Evolutionary conservation across 805 yeast species (phyloP), one percentile per base, ranked within the genome.

Genomic region (Yueomyces sinensis): DNA sequence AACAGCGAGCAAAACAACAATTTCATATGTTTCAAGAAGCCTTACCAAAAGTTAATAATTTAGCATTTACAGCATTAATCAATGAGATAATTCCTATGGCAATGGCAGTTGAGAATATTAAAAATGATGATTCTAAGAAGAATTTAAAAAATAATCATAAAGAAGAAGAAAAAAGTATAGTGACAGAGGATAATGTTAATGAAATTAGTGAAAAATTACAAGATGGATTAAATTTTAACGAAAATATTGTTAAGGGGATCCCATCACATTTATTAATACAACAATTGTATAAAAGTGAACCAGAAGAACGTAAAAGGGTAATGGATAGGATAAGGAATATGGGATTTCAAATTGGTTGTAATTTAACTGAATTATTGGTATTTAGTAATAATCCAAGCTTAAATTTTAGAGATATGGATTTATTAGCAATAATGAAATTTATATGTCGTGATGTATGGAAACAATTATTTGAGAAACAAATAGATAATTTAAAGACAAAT

Each of bases 391-490:
- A 71, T 30, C 61, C 69, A 13, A 59, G 68, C 37, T 54, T 72
- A 42, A 63, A 63, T 23, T 54, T 55, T 34, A 56, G 56, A 43
- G 72, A 53, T 55, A 76, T 50, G 65, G 87, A 82, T 40, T 66
- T 81, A 11, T 58, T 89, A 27, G 87, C 82, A 43, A 70, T 89
- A 28, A 82, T 91, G 83, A 89, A 89, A 58, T 86, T 83, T 53
- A 72, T 91, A 4, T 87, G 97, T 53, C 70, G 94, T 31, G 96
- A 87, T 45, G 79, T 87, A 20, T 91, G 97, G 97, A 75, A 72
- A 45, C 59, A 69, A 35, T 52, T 89, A 20, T 84, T 74, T 58
- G 73, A 76, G 27, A 89, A 86, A 56, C 95, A 82, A 53, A 82
- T 91, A 65, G 96, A 87, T 53, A 86, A 84, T 45, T 65, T 91